These are phyloP conservation scores for Conticribra weissflogii DNA, from an alignment of 108 stramenopile genomes.

Conservation along the genomic window DNA sequence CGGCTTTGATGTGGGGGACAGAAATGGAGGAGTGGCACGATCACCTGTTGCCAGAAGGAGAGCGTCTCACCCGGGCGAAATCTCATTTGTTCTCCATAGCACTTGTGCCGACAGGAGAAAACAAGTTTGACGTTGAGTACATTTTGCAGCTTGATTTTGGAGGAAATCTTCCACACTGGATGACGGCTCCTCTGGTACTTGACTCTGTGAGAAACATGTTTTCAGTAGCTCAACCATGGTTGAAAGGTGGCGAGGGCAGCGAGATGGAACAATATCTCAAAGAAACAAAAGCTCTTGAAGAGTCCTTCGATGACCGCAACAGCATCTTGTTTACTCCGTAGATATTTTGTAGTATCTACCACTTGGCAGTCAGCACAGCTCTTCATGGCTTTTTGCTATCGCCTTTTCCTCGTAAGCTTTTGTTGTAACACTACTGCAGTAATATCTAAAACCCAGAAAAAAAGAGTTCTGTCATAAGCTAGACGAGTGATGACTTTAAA, in stretches of 20 bases:
- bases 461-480: too few relatives aligned
- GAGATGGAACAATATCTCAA: constrained; percentile 23
- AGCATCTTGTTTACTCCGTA: constrained; percentile 48
- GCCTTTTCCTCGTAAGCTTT: too few relatives aligned
- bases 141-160: constrained; percentile 76
- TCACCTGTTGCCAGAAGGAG: constrained; percentile 59
- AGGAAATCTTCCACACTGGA: constrained; percentile 69
- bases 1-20: constrained; percentile 73
- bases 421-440: too few relatives aligned
- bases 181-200: constrained; percentile 66
- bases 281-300: constrained; percentile 34
- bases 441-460: too few relatives aligned
- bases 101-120: constrained; percentile 58
- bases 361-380: neutral
- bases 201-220: constrained; percentile 75
- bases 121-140: constrained; percentile 79
- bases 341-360: neutral
- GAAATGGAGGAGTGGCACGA: constrained; percentile 77
- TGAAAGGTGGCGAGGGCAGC: constrained; percentile 26
- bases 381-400: too few relatives aligned
- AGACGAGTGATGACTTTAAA: too few relatives aligned
- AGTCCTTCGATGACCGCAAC: constrained; percentile 40
- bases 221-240: constrained; percentile 47
- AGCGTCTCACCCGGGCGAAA: constrained; percentile 62
- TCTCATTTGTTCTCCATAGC: constrained; percentile 68